Evolutionary conservation across 768 basidiomycete species (phyloP).

Genomic region (Clitopilus hobsonii): DNA sequence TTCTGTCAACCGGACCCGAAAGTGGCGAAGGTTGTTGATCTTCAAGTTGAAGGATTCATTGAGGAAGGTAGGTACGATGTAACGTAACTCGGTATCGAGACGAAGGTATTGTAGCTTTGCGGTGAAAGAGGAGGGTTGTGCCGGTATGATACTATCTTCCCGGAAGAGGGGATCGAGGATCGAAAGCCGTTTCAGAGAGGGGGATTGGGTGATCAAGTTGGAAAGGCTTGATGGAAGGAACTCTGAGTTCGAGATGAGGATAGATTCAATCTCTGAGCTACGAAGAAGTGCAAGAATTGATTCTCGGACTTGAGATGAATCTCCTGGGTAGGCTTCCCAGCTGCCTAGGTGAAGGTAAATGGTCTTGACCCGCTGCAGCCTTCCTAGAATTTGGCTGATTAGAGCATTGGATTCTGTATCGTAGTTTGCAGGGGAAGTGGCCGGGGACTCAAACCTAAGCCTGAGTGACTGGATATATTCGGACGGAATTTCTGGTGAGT

Average conservation of each 20-base stretch:
- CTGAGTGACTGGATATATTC: not conserved
- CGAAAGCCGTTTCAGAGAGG: not conserved
- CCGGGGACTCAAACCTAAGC: not conserved
- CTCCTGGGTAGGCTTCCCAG: not conserved
- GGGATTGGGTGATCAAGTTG: not conserved
- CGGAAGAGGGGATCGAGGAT: not conserved
- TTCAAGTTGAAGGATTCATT: conserved; percentile 2
- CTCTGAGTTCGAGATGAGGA: not conserved
- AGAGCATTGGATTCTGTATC: not conserved
- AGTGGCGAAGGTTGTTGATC: conserved; percentile 4
- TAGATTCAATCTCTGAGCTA: not conserved
- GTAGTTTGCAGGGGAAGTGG: not conserved
- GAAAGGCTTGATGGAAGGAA: not conserved
- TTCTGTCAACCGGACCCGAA: conserved; percentile 1
- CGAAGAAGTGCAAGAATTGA: not conserved
- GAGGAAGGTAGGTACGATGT: not conserved
- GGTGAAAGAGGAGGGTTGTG: not conserved
- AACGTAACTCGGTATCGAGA: conserved; percentile 1
- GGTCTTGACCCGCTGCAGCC: not conserved
- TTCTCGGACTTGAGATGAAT: not conserved
- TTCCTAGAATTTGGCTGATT: not conserved
- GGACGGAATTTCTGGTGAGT: not conserved
- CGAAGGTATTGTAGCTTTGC: conserved; percentile 1
- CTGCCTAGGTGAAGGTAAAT: not conserved
- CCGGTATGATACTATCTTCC: not conserved